Base-by-base conservation (phyloP, 108 stramenopile species). In the Discostella stelligeroides region DNA sequence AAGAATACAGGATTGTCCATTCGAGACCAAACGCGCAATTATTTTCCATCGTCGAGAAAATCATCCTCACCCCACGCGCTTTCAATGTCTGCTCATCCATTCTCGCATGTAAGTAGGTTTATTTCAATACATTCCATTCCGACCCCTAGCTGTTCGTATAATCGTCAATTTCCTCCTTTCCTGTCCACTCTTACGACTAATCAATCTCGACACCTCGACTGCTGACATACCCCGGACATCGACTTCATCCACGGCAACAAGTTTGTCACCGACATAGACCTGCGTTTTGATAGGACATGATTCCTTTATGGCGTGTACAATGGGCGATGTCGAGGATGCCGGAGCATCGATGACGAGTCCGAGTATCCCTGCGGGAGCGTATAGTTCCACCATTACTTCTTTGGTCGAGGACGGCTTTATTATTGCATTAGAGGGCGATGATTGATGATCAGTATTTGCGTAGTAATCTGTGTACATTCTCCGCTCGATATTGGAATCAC, bases 291-390 rank as follows among this genome's bases (percentile, higher is more conserved):
- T 79, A 4, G 82, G 82, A 51, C 75, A 75, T 0, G 68, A 70
- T 25, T 79, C 78, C 48, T 80, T 79, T 21, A 82, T 64, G 34
- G 78, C 73, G 27, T 82, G 82, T 23, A 82, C 78, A 12, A 75
- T 42, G 2, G 81, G 81, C 15, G 66, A 55, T n/a, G 30, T 21
- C 5, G 63, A 49, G 4, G 15, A 9, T 21, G 57, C 21, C 0
- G 82, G 79, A 13, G 78, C 62, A 60, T 82, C 82, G 18, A 82
- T 66, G 29, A 82, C 82, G 7, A 82, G 59, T 8, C 82, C 82
- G 0, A 82, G 61, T 39, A 79, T 75, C 13, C 82, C 82, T 20
- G 73, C 23, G 27, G 82, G 82, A 7, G 82, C 82, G 69, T 63
- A 75, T 1, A 82, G 70, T 70, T 79, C 79, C 13, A 79, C 7